Evolutionary conservation across 73 alveolate genomes (phyloP).

Genomic region (Paramecium bursaria): DNA sequence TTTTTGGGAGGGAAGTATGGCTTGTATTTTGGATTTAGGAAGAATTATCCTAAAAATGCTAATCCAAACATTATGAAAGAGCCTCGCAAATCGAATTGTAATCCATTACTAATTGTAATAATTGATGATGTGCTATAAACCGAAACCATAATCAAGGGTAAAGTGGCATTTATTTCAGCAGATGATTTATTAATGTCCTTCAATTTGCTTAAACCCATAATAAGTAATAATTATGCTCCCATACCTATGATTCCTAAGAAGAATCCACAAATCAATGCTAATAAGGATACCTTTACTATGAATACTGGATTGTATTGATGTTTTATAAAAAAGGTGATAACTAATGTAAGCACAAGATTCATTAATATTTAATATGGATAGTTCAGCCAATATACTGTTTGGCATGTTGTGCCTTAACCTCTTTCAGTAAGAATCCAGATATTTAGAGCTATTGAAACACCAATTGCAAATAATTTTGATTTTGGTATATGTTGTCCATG

Average conservation of each 20-base stretch:
- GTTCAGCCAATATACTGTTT: conserved; percentile 12
- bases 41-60: too few relatives aligned
- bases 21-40: too few relatives aligned
- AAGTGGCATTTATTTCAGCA: conserved; percentile 2
- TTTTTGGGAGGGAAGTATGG: too few relatives aligned
- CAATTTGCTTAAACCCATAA: not conserved
- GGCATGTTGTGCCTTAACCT: not conserved
- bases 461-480: not conserved
- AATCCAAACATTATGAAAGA: too few relatives aligned
- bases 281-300: not conserved
- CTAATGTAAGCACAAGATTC: not conserved
- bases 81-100: too few relatives aligned
- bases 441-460: not conserved
- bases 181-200: not conserved
- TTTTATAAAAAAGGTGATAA: not conserved
- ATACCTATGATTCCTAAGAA: conserved; percentile 7
- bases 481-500: not conserved
- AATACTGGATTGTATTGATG: not conserved
- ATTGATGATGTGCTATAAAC: not conserved
- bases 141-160: conserved; percentile 21
- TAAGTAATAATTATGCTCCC: conserved; percentile 1
- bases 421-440: not conserved
- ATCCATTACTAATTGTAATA: not conserved
- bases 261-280: conserved; percentile 24
- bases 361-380: not conserved